phyloP scores from a whole-genome alignment of 129 eudicot species.

The Centella asiatica region DNA sequence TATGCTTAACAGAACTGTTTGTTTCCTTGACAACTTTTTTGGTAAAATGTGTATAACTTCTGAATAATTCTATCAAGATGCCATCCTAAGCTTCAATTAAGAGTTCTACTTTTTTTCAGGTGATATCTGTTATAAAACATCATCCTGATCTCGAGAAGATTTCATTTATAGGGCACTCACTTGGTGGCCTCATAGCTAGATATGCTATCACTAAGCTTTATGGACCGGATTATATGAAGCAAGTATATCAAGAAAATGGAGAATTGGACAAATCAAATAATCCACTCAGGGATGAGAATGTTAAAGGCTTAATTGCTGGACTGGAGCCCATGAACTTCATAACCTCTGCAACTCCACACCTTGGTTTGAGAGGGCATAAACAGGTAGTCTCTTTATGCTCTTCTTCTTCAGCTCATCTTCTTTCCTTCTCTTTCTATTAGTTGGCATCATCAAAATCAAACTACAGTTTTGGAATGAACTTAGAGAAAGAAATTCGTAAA shows the following conservation, averaged over 20 bases:
- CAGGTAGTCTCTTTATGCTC: slow-evolving; percentile 38
- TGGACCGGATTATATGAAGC: slow-evolving; percentile 24
- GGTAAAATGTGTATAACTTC: not conserved
- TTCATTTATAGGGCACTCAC: slow-evolving; percentile 86
- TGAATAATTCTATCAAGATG: not conserved
- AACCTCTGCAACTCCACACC: slow-evolving; percentile 86
- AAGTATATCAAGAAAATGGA: slow-evolving; percentile 26
- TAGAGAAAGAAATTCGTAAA: not conserved
- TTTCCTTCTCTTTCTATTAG: not conserved
- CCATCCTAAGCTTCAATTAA: not conserved
- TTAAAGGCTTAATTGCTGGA: slow-evolving; percentile 54
- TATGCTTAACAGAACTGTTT: too few species aligned
- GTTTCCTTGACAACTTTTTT: not conserved
- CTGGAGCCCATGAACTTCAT: slow-evolving; percentile 79
- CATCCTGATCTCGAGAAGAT: slow-evolving; percentile 70
- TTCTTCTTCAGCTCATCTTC: not conserved
- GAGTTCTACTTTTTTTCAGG: slow-evolving; percentile 35
- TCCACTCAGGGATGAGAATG: slow-evolving; percentile 15
- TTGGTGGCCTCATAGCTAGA: slow-evolving; percentile 90
- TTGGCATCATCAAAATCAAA: not conserved
- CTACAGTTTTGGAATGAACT: not conserved
- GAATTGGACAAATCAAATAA: not conserved
- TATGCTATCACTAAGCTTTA: slow-evolving; percentile 84
- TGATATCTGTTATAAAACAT: slow-evolving; percentile 51
- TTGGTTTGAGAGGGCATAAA: slow-evolving; percentile 86